A percentile compares a stretch with the other conserved stretches of the same genome.
Evolutionary conservation across 2,329 filamentous ascomycete genomes (phyloP).

Genomic region (Penicillium sp.): DNA sequence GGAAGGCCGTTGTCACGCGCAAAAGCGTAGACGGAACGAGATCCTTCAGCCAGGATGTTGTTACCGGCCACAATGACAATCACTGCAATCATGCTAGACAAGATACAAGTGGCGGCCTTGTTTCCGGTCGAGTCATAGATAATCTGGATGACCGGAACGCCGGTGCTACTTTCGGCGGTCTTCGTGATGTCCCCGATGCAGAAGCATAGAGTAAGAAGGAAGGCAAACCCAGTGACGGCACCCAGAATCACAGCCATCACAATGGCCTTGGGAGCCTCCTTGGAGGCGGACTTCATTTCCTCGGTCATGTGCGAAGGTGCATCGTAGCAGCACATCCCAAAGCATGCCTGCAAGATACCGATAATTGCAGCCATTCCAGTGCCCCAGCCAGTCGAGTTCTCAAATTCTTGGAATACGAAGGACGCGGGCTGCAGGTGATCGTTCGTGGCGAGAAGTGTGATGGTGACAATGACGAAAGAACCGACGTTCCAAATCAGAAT

Average conservation of each 20-base stretch:
- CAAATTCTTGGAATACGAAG: constrained; percentile 57
- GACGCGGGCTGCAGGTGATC: constrained; percentile 53
- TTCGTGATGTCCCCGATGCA: constrained; percentile 52
- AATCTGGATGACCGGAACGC: constrained; percentile 55
- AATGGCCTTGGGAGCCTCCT: constrained; percentile 51
- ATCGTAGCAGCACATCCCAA: constrained; percentile 54
- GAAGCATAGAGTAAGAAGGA: constrained; percentile 51
- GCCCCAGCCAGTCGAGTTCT: constrained; percentile 55
- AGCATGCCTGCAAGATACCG: constrained; percentile 54
- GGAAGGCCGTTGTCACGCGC: constrained; percentile 55
- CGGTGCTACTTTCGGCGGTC: constrained; percentile 48
- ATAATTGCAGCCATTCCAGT: constrained; percentile 53
- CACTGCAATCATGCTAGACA: constrained; percentile 50
- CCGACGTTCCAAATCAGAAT: constrained; percentile 55
- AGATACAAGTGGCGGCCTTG: constrained; percentile 45
- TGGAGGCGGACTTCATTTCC: constrained; percentile 53
- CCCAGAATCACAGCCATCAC: constrained; percentile 47
- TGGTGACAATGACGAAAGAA: constrained; percentile 53
- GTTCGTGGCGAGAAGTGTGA: constrained; percentile 54
- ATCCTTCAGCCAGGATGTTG: constrained; percentile 49
- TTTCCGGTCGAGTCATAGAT: constrained; percentile 52
- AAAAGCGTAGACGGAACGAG: constrained; percentile 46
- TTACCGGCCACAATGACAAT: constrained; percentile 49
- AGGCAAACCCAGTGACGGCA: constrained; percentile 48
- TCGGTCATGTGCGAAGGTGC: constrained; percentile 56